Conservation (phyloP, 2,329 filamentous ascomycete species). For the Calonectria naviculata region DNA sequence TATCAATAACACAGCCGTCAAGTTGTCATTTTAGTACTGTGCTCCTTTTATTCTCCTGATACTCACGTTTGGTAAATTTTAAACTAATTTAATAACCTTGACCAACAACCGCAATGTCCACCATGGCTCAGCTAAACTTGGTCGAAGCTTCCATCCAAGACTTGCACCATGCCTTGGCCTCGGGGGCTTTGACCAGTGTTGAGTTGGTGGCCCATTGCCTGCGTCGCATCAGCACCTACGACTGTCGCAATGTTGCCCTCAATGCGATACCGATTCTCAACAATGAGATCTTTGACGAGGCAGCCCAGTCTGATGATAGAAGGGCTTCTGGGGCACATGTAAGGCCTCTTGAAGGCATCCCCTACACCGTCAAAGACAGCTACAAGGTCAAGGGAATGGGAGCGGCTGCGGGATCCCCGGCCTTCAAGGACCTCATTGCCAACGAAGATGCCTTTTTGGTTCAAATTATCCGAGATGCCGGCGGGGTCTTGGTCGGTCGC, state of each 20-base stretch:
- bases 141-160: constrained; percentile 41
- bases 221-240: constrained; percentile 37
- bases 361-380: constrained; percentile 67
- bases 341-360: constrained; percentile 61
- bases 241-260: constrained; percentile 34
- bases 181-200: constrained; percentile 37
- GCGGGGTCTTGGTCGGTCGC: constrained; percentile 51
- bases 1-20: neutral
- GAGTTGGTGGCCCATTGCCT: constrained; percentile 40
- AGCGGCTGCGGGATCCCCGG: constrained; percentile 63
- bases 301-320: constrained; percentile 38
- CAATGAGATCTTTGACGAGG: constrained; percentile 38
- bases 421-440: constrained; percentile 60
- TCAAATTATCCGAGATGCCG: constrained; percentile 51
- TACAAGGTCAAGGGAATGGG: constrained; percentile 65
- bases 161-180: constrained; percentile 35
- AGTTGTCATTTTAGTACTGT: neutral
- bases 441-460: constrained; percentile 64
- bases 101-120: no score
- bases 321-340: constrained; percentile 20
- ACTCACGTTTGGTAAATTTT: neutral
- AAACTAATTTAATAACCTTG: no score
- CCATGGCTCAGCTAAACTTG: constrained; percentile 24
- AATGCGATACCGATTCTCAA: constrained; percentile 43
- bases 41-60: neutral